Evolutionary conservation across 2,329 filamentous ascomycete genomes (phyloP).

Genomic region (Sporothrix euskadiensis): DNA sequence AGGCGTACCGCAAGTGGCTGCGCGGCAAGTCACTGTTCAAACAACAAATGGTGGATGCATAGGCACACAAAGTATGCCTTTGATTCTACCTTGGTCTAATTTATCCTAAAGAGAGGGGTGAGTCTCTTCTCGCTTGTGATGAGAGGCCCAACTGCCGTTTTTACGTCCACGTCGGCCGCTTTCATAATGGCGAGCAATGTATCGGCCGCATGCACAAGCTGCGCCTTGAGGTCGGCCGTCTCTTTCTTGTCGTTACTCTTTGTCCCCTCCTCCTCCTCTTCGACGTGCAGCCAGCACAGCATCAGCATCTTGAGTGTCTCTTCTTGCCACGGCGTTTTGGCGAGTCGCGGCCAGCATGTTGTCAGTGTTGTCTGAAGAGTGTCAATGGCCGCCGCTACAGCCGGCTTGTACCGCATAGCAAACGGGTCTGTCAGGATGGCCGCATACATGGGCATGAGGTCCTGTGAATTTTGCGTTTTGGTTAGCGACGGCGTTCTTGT

Average conservation of each 20-base stretch:
- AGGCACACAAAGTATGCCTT: slow-evolving; percentile 34
- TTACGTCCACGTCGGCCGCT: slow-evolving; percentile 35
- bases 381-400: slow-evolving; percentile 55
- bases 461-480: slow-evolving; percentile 43
- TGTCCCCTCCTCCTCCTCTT: slow-evolving; percentile 39
- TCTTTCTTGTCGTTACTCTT: slow-evolving; percentile 32
- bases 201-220: slow-evolving; percentile 40
- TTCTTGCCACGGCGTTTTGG: slow-evolving; percentile 54
- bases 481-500: slow-evolving; percentile 1
- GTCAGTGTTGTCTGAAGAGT: slow-evolving; percentile 60
- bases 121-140: slow-evolving; percentile 43
- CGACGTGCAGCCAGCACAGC: slow-evolving; percentile 62
- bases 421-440: slow-evolving; percentile 70
- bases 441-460: slow-evolving; percentile 67
- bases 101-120: slow-evolving; percentile 38
- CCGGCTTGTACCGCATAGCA: slow-evolving; percentile 53
- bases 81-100: background rate
- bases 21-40: slow-evolving; percentile 95
- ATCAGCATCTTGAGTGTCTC: slow-evolving; percentile 64
- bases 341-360: slow-evolving; percentile 69
- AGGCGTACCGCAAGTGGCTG: slow-evolving; percentile 94
- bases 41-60: slow-evolving; percentile 64
- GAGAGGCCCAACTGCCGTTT: slow-evolving; percentile 39
- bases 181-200: slow-evolving; percentile 42
- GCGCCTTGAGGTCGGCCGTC: slow-evolving; percentile 38